phyloP scores from a whole-genome alignment of 2,329 filamentous ascomycete genomes.

The Plectosphaerella cucumerina region DNA sequence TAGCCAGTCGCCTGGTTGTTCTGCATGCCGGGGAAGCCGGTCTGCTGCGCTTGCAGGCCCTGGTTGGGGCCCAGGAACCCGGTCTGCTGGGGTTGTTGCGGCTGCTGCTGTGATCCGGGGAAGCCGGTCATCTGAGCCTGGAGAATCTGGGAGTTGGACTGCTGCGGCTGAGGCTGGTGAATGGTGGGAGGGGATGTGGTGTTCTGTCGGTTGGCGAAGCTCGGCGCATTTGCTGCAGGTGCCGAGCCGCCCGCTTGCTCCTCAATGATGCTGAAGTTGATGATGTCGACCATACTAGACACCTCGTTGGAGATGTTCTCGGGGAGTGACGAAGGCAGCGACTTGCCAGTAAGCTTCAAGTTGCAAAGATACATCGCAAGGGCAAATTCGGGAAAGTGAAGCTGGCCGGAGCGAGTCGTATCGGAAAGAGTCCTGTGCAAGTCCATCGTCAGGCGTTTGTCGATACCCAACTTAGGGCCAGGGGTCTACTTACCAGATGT shows the following conservation, averaged over 20 bases:
- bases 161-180: slow-evolving; percentile 62
- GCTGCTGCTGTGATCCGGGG: slow-evolving; percentile 30
- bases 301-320: slow-evolving; percentile 93
- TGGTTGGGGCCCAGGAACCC: slow-evolving; percentile 55
- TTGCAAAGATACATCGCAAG: slow-evolving; percentile 99
- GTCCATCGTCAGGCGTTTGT: slow-evolving; percentile 11
- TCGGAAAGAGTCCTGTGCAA: slow-evolving; percentile 75
- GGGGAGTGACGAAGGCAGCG: slow-evolving; percentile 69
- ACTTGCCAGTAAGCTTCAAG: slow-evolving; percentile 81
- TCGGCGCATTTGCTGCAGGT: slow-evolving; percentile 61
- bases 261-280: slow-evolving; percentile 88
- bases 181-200: slow-evolving; percentile 48
- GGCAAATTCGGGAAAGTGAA: slow-evolving; percentile 96
- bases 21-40: slow-evolving; percentile 62
- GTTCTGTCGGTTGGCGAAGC: slow-evolving; percentile 54
- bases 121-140: slow-evolving; percentile 68
- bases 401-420: slow-evolving; percentile 91
- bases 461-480: neutral
- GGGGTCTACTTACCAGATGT: slow-evolving; percentile 73
- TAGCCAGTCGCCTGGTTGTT: slow-evolving; percentile 78
- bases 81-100: slow-evolving; percentile 45
- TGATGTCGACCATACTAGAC: slow-evolving; percentile 99
- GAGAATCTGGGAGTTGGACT: slow-evolving; percentile 64
- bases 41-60: slow-evolving; percentile 63
- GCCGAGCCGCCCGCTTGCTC: slow-evolving; percentile 51